Evolutionary conservation across 2,329 filamentous ascomycete species (phyloP), one percentile per base, ranked within the genome.

Genomic region (Thielaviopsis musarum): DNA sequence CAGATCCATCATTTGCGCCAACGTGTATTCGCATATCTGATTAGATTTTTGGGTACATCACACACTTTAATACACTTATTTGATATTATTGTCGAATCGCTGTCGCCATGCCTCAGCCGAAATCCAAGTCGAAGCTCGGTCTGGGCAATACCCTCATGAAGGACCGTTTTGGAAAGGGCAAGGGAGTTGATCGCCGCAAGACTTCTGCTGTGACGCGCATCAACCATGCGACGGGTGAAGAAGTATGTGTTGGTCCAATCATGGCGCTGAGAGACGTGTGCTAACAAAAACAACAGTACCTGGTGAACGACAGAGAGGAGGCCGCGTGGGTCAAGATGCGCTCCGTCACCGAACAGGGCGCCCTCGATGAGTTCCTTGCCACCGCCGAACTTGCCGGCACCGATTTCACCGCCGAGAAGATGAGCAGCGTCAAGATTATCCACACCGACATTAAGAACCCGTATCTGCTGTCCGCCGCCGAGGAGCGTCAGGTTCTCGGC

Each of bases 281-380:
- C 66, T 71, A 62, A 71, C 61, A 22, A 7, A 19, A 26, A 45
- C 22, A 38, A 49, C 63, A 86, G 77, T 98, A 98, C 71, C 83
- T 97, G 66, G 93, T 89, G 55, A 96, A 95, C 70, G 85, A 87
- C 64, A 84, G 83, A 66, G 84, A 94, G 70, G 91, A 97, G 74
- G 93, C 91, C 41, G 80, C 88, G 66, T 98, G 91, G 90, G 89
- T 97, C 69, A 98, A 97, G 78, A 97, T 98, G 93, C 89, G 91
- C 75, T 95, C 89, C 70, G 88, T 98, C 66, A 98, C 93, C 5
- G 89, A 98, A 76, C 93, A 98, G 73, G 91, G 86, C 65, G 91
- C 91, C 52, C 82, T 98, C 63, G 93, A 98, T 71, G 93, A 98
- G 72, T 98, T 98, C 71, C 76, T 98, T 64, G 88, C 87, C 60